phyloP scores from a whole-genome alignment of 2,329 filamentous ascomycete species.

The Claviceps spartinae region DNA sequence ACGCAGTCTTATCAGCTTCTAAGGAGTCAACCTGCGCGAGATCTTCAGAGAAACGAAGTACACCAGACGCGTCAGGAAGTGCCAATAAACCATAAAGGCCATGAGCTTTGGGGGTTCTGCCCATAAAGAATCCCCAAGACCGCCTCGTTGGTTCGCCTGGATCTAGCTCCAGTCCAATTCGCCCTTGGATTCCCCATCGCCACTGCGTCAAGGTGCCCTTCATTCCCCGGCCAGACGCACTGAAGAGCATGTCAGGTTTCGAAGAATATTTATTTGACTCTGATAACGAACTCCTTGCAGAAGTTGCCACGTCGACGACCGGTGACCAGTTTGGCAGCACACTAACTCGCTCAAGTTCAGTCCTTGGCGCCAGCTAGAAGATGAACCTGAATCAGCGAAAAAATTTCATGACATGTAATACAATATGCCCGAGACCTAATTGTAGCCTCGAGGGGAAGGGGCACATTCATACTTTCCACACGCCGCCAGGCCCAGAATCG shows the following conservation, averaged over 20 bases:
- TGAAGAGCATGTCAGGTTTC: slow-evolving; percentile 44
- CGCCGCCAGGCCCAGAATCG: slow-evolving; percentile 60
- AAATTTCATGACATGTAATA: slow-evolving; percentile 3
- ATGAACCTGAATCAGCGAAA: not conserved
- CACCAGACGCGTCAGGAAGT: slow-evolving; percentile 32
- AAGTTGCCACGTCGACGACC: slow-evolving; percentile 38
- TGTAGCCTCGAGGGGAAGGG: not conserved
- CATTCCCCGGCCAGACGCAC: slow-evolving; percentile 49
- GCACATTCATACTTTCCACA: slow-evolving; percentile 46
- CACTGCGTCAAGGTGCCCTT: slow-evolving; percentile 55
- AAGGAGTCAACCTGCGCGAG: slow-evolving; percentile 31
- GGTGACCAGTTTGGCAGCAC: slow-evolving; percentile 51
- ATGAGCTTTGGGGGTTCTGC: slow-evolving; percentile 8
- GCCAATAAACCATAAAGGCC: slow-evolving; percentile 30
- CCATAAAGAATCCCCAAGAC: slow-evolving; percentile 36
- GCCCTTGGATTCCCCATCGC: slow-evolving; percentile 55
- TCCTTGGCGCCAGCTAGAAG: slow-evolving; percentile 38
- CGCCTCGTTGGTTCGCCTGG: slow-evolving; percentile 34
- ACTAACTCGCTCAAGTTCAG: slow-evolving; percentile 28
- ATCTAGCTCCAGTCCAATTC: slow-evolving; percentile 45
- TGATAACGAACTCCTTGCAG: not conserved
- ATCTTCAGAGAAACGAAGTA: slow-evolving; percentile 35
- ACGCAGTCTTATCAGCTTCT: slow-evolving; percentile 25
- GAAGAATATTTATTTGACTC: slow-evolving; percentile 13
- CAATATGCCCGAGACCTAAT: slow-evolving; percentile 1